Conservation (phyloP, 2,329 filamentous ascomycete species). For the Sporothrix pseudoabietina region DNA sequence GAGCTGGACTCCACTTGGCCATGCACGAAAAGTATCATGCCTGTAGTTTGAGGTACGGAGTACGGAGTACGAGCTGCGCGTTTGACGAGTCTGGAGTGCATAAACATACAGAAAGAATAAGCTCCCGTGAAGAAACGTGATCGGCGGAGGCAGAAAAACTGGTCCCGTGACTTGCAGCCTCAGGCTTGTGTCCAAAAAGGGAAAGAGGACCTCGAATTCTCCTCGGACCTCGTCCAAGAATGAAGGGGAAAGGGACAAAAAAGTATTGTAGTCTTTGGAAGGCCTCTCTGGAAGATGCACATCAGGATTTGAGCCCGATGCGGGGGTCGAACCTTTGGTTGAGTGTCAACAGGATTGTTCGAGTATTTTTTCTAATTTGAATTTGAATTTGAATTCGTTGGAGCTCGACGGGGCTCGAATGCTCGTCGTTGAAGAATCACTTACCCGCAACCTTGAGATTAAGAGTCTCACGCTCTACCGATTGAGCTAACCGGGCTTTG, state of each 20-base stretch:
- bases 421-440: not conserved
- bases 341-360: conserved; percentile 13
- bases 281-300: conserved; percentile 34
- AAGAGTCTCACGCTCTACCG: conserved; percentile 75
- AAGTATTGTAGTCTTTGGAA: not conserved
- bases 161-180: conserved; percentile 18
- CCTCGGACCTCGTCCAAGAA: not conserved
- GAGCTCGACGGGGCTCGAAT: not conserved
- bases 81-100: conserved; percentile 12
- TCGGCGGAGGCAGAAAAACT: not conserved
- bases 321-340: conserved; percentile 47
- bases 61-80: not conserved
- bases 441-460: conserved; percentile 45
- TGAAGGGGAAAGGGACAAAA: not conserved
- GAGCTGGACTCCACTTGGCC: conserved; percentile 21
- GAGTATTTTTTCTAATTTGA: not conserved
- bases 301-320: conserved; percentile 51
- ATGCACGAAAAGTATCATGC: not conserved
- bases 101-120: not conserved
- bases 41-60: conserved; percentile 4
- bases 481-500: conserved; percentile 41
- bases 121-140: not conserved
- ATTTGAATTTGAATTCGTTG: not conserved
- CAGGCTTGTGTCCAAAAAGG: conserved; percentile 6
- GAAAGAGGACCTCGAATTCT: not conserved